phyloP scores from a whole-genome alignment of 768 basidiomycete species.

The Pisolithus marmoratus region DNA sequence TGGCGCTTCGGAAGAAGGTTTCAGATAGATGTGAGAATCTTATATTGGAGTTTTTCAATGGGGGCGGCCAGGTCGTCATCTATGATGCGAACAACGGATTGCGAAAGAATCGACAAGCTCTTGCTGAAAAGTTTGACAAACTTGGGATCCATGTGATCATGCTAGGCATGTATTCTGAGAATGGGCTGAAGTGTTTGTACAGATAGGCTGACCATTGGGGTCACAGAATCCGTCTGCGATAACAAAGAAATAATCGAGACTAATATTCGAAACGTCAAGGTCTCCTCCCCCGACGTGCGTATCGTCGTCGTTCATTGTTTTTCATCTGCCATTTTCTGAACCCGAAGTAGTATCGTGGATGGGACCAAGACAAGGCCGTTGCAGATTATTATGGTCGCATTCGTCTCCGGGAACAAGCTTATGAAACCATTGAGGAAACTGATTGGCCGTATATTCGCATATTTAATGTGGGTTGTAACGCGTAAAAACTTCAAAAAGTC shows the following conservation, averaged over 20 bases:
- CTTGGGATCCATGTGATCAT: conserved; percentile 89
- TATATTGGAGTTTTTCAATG: conserved; percentile 83
- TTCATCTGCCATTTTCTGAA: background rate
- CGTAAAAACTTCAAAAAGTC: background rate
- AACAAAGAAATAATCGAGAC: conserved; percentile 88
- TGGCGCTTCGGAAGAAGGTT: conserved; percentile 67
- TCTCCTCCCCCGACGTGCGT: conserved; percentile 94
- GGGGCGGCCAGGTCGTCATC: conserved; percentile 92
- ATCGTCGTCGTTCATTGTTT: background rate
- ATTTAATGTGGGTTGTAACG: conserved; percentile 58
- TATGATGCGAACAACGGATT: conserved; percentile 98
- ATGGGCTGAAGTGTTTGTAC: background rate
- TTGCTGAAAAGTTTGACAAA: conserved; percentile 83
- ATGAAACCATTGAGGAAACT: conserved; percentile 87
- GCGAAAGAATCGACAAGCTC: conserved; percentile 52
- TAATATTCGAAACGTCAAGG: conserved; percentile 95
- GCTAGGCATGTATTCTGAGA: conserved; percentile 53
- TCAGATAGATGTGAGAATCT: conserved; percentile 81
- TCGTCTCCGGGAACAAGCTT: conserved; percentile 75
- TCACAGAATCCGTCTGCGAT: conserved; percentile 82
- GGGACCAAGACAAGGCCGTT: conserved; percentile 90
- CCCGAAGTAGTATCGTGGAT: conserved; percentile 71
- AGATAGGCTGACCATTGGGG: conserved; percentile 3
- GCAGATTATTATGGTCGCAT: conserved; percentile 92
- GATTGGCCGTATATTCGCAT: conserved; percentile 94